Evolutionary conservation across 1,284 basidiomycete species (phyloP).

Genomic region (Sphaerobolus stellatus): DNA sequence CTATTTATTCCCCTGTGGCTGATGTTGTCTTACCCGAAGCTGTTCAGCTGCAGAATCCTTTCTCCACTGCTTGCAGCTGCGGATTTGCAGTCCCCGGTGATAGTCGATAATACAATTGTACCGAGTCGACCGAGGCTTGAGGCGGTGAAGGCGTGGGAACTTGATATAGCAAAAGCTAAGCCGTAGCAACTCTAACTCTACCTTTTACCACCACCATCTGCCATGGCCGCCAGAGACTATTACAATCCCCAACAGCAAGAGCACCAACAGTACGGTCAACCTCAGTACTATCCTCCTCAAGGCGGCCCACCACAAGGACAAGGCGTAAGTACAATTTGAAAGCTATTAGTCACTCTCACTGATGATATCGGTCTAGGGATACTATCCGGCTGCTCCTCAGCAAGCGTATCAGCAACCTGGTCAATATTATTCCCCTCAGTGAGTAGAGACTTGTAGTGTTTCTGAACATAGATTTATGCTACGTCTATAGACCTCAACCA

Average conservation of each 20-base stretch:
- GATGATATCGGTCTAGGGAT: slow-evolving; percentile 38
- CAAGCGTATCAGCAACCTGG: slow-evolving; percentile 54
- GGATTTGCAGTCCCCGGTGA: too few relatives aligned
- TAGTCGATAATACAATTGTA: too few relatives aligned
- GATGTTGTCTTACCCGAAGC: too few relatives aligned
- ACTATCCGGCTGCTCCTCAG: slow-evolving; percentile 76
- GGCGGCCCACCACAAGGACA: slow-evolving; percentile 37
- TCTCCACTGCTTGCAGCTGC: too few relatives aligned
- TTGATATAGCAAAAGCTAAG: too few relatives aligned
- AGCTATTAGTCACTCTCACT: neutral
- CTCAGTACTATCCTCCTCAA: slow-evolving; percentile 65
- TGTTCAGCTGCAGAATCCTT: too few relatives aligned
- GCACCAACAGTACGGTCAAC: slow-evolving; percentile 49
- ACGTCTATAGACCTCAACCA: neutral
- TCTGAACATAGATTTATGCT: too few relatives aligned
- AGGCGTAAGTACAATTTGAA: slow-evolving; percentile 5
- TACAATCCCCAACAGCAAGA: slow-evolving; percentile 41
- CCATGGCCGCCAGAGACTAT: slow-evolving; percentile 76
- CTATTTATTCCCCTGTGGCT: too few relatives aligned
- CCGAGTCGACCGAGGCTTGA: too few relatives aligned
- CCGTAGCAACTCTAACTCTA: neutral
- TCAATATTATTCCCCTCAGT: slow-evolving; percentile 12
- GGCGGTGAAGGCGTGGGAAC: too few relatives aligned
- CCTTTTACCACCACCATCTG: slow-evolving; percentile 8
- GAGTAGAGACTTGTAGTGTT: slow-evolving; percentile 6